phyloP scores from a whole-genome alignment of 78 protist species.

The Isochrysis galbana region DNA sequence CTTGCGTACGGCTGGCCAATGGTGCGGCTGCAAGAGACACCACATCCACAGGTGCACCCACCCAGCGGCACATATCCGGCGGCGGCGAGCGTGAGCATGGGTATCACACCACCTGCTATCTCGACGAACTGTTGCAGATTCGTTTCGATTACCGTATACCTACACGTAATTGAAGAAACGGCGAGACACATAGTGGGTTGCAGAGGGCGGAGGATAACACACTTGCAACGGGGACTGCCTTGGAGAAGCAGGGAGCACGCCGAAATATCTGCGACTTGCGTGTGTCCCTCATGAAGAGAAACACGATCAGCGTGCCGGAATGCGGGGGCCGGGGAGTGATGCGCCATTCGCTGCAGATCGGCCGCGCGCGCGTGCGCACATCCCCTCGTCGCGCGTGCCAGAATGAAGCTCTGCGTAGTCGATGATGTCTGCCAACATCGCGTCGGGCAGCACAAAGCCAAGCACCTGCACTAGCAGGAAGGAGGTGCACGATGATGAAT shows the following conservation, averaged over 20 bases:
- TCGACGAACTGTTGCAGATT: slow-evolving; percentile 23
- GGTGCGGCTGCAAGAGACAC: not conserved
- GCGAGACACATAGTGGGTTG: too few relatives aligned
- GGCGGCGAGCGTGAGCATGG: not conserved
- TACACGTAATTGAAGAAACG: too few relatives aligned
- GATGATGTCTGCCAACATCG: not conserved
- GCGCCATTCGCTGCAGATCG: too few relatives aligned
- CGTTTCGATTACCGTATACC: not conserved
- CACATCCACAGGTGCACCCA: not conserved
- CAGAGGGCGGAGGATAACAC: too few relatives aligned
- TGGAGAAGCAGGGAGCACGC: too few relatives aligned
- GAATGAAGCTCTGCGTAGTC: not conserved
- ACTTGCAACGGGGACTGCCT: too few relatives aligned
- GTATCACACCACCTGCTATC: not conserved
- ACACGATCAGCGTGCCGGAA: too few relatives aligned
- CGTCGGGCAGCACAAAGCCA: not conserved
- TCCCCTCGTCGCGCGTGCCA: not conserved
- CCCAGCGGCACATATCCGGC: not conserved
- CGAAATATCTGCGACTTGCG: too few relatives aligned
- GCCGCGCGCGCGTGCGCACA: too few relatives aligned
- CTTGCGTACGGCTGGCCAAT: not conserved
- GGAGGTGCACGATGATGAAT: not conserved
- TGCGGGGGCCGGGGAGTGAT: too few relatives aligned
- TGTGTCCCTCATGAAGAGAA: too few relatives aligned
- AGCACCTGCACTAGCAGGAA: not conserved